A percentile compares a stretch with the other conserved stretches of the same genome.
phyloP scores from a whole-genome alignment of 2,329 filamentous ascomycete genomes.

The Fusarium algeriense region DNA sequence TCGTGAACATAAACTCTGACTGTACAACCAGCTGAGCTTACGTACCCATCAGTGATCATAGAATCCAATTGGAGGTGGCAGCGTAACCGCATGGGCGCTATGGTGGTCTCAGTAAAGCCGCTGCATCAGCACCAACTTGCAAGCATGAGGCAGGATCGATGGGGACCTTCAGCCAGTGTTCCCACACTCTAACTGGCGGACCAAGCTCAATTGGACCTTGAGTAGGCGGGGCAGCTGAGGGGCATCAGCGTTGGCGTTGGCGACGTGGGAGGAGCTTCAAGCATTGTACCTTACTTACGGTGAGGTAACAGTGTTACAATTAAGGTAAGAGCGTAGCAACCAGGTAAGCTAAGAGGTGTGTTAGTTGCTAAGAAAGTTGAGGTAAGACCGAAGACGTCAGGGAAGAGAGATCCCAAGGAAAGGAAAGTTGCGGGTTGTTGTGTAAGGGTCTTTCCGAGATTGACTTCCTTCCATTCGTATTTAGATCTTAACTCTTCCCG shows the following conservation, averaged over 20 bases:
- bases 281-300: constrained; percentile 32
- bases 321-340: constrained; percentile 23
- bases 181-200: constrained; percentile 27
- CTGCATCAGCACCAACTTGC: constrained; percentile 35
- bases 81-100: constrained; percentile 40
- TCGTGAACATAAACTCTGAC: background rate
- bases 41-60: constrained; percentile 15
- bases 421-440: constrained; percentile 8
- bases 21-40: constrained; percentile 20
- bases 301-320: constrained; percentile 31
- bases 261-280: constrained; percentile 45
- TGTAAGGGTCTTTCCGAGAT: constrained; percentile 39
- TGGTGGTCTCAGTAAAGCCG: constrained; percentile 22
- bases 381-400: constrained; percentile 26
- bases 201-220: constrained; percentile 33
- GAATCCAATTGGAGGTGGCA: constrained; percentile 44
- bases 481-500: constrained; percentile 35
- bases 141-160: constrained; percentile 32
- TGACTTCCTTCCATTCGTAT: constrained; percentile 35
- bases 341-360: constrained; percentile 20
- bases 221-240: constrained; percentile 48
- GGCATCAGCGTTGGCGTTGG: constrained; percentile 36
- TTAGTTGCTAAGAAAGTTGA: constrained; percentile 22
- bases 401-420: constrained; percentile 11
- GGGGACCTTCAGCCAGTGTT: constrained; percentile 19